These are phyloP conservation scores for Pythium grandisporangium DNA, from an alignment of 352 stramenopile genomes.

Conservation along the genomic window DNA sequence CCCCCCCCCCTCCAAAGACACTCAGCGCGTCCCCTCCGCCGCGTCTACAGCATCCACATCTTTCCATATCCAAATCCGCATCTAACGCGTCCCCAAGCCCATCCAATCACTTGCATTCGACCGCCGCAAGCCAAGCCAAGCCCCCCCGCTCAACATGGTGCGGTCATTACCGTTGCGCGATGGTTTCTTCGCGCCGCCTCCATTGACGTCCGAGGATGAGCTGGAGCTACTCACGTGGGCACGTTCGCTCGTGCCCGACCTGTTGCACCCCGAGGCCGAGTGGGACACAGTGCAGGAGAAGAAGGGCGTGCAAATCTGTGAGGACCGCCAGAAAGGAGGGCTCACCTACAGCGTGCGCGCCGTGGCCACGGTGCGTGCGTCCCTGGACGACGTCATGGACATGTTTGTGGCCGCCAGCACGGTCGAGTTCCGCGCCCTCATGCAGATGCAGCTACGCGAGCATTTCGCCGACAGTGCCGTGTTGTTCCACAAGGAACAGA, in stretches of 20 bases:
- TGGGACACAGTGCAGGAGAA: constrained; percentile 74
- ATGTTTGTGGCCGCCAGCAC: constrained; percentile 57
- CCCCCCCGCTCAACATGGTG: constrained; percentile 32
- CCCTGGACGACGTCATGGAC: constrained; percentile 73
- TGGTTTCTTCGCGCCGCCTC: constrained; percentile 64
- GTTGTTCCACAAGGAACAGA: constrained; percentile 66
- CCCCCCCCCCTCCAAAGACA: too few relatives aligned
- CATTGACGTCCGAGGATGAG: constrained; percentile 55
- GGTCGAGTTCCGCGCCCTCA: constrained; percentile 51
- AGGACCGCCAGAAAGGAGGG: constrained; percentile 76
- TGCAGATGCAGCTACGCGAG: constrained; percentile 69
- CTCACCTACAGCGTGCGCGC: constrained; percentile 73
- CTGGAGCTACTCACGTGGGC: constrained; percentile 61
- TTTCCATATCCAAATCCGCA: neutral
- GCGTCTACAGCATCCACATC: too few relatives aligned
- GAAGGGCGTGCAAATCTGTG: constrained; percentile 51
- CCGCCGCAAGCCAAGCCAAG: neutral
- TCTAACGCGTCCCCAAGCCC: too few relatives aligned
- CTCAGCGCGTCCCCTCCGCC: neutral
- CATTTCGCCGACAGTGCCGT: constrained; percentile 62
- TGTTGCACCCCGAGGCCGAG: constrained; percentile 62
- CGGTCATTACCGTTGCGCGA: constrained; percentile 66
- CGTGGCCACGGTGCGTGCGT: constrained; percentile 37
- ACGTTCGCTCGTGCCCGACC: constrained; percentile 55
- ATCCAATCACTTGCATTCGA: neutral